phyloP scores from a whole-genome alignment of 129 eudicot species.

The Chrysanthemum lavandulifolium region DNA sequence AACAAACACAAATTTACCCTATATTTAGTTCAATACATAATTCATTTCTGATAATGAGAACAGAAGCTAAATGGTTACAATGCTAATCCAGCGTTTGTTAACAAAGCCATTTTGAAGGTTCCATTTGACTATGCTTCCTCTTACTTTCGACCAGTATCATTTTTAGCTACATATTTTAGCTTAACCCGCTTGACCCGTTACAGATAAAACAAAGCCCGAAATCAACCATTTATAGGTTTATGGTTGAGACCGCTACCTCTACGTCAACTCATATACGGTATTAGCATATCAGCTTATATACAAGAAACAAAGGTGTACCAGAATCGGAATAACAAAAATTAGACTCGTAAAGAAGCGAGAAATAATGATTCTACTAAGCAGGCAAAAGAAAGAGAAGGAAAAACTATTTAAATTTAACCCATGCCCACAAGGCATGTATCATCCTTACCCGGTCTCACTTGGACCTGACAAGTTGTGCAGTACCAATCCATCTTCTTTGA shows the following conservation, averaged over 20 bases:
- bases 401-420: neutral
- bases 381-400: neutral
- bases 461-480: conserved; percentile 40
- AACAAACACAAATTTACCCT: too few species aligned
- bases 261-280: neutral
- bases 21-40: too few species aligned
- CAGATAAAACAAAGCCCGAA: neutral
- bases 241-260: neutral
- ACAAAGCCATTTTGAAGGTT: neutral
- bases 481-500: conserved; percentile 68
- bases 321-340: neutral
- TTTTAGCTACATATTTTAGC: neutral
- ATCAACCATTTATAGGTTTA: neutral
- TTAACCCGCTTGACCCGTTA: neutral
- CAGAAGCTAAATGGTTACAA: too few species aligned
- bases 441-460: conserved; percentile 46
- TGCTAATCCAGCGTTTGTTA: neutral
- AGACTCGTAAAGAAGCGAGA: neutral
- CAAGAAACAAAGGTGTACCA: neutral
- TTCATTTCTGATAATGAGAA: too few species aligned
- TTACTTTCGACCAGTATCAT: neutral
- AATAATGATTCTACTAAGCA: conserved; percentile 13
- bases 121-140: neutral
- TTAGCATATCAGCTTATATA: neutral
- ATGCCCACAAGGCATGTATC: neutral